Evolutionary conservation across 106 monocot genomes (phyloP).

Genomic region (Cymbidium sinense): DNA sequence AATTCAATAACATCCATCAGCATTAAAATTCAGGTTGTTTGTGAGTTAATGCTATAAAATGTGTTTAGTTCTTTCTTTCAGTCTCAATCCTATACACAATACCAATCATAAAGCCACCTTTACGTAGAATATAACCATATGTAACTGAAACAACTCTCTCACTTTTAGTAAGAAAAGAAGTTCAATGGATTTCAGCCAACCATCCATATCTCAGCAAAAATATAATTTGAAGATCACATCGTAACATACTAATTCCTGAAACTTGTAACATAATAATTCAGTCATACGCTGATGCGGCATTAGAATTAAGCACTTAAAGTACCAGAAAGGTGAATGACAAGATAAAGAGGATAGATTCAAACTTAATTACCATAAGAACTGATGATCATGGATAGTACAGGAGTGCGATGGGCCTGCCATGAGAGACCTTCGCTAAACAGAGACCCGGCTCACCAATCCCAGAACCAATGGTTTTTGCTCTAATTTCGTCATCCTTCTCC

Average conservation of each 20-base stretch:
- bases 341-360: not conserved
- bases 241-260: too few species aligned
- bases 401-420: constrained; percentile 32
- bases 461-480: not conserved
- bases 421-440: constrained; percentile 25
- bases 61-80: not conserved
- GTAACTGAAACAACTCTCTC: not conserved
- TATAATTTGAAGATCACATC: not conserved
- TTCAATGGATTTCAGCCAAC: not conserved
- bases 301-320: not conserved
- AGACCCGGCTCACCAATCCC: constrained; percentile 9
- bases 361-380: constrained; percentile 24
- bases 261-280: not conserved
- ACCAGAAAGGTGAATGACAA: not conserved
- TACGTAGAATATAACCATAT: not conserved
- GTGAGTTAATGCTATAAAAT: not conserved
- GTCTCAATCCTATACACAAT: not conserved
- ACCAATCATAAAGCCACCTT: not conserved
- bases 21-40: too few species aligned
- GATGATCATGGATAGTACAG: constrained; percentile 28
- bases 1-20: too few species aligned
- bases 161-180: not conserved
- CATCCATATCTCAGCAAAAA: not conserved
- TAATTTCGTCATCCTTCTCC: not conserved
- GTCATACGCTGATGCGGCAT: not conserved